Percentiles rank a stretch among this genome's conserved stretches.
These are phyloP conservation scores for Avena sativa DNA, from an alignment of 176 grass and related monocot species.

Conservation along the genomic window DNA sequence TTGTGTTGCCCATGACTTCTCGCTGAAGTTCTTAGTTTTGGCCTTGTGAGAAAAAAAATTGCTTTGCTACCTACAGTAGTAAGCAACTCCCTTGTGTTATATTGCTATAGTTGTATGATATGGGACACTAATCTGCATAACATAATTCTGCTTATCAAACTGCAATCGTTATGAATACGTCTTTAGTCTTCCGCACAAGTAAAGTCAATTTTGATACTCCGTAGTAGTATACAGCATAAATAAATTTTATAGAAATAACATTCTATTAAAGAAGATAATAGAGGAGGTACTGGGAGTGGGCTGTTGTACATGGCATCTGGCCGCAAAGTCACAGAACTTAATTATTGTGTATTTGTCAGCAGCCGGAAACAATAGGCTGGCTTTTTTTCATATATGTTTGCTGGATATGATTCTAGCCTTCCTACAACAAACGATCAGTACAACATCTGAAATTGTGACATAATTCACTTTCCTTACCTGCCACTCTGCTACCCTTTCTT, in stretches of 20 bases:
- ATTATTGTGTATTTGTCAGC: not conserved
- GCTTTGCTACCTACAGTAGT: slow-evolving; percentile 14
- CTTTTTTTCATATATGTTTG: not conserved
- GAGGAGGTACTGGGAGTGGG: not conserved
- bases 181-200: slow-evolving; percentile 5
- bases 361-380: not conserved
- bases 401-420: not conserved
- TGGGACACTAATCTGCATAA: slow-evolving; percentile 26
- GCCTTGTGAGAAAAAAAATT: not conserved
- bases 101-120: slow-evolving; percentile 3
- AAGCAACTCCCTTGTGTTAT: not conserved
- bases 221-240: slow-evolving; percentile 9
- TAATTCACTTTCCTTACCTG: slow-evolving; percentile 15
- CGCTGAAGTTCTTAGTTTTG: slow-evolving; percentile 30
- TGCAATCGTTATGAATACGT: not conserved
- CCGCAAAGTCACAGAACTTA: not conserved
- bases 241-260: slow-evolving; percentile 21
- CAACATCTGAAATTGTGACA: not conserved
- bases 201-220: slow-evolving; percentile 20
- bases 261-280: slow-evolving; percentile 8
- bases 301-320: not conserved
- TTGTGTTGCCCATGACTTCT: not conserved
- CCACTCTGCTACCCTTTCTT: not conserved
- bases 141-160: slow-evolving; percentile 16
- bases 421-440: not conserved